Percentiles rank a stretch among this genome's conserved stretches.
These are phyloP conservation scores for Desmodesmus armatus DNA, from an alignment of 139 green algal genomes.

Conservation along the genomic window DNA sequence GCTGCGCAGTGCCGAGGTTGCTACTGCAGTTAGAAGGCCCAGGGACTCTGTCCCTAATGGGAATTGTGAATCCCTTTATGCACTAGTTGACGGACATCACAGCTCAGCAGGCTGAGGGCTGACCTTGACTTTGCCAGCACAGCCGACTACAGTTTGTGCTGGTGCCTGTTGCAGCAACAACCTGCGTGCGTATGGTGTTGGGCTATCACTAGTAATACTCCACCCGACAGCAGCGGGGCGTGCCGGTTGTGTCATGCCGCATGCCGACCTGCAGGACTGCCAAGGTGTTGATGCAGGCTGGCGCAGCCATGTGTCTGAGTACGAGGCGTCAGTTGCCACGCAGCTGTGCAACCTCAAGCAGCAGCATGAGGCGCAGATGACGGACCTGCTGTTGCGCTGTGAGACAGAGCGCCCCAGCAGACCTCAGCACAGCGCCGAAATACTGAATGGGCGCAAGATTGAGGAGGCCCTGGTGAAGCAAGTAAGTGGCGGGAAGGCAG, in stretches of 20 bases:
- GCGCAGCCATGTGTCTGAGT: not conserved
- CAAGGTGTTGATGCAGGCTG: constrained; percentile 22
- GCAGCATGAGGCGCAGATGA: constrained; percentile 30
- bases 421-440: constrained; percentile 44
- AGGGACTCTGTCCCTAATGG: too few relatives aligned
- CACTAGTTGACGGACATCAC: too few relatives aligned
- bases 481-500: too few relatives aligned
- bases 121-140: too few relatives aligned
- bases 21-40: too few relatives aligned
- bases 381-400: constrained; percentile 6
- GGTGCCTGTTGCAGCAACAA: too few relatives aligned
- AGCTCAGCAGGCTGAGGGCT: too few relatives aligned
- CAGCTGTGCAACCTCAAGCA: constrained; percentile 36
- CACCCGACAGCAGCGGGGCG: too few relatives aligned
- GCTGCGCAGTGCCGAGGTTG: too few relatives aligned
- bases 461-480: constrained; percentile 46
- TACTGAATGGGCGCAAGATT: constrained; percentile 46
- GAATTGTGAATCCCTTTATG: too few relatives aligned
- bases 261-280: constrained; percentile 35
- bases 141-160: not conserved
- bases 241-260: too few relatives aligned
- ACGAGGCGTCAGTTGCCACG: constrained; percentile 12
- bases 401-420: constrained; percentile 14
- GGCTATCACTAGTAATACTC: not conserved
- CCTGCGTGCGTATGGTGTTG: too few relatives aligned